Evolutionary conservation across 345 rosid species (phyloP).

Genomic region (Citrus cavaleriei): DNA sequence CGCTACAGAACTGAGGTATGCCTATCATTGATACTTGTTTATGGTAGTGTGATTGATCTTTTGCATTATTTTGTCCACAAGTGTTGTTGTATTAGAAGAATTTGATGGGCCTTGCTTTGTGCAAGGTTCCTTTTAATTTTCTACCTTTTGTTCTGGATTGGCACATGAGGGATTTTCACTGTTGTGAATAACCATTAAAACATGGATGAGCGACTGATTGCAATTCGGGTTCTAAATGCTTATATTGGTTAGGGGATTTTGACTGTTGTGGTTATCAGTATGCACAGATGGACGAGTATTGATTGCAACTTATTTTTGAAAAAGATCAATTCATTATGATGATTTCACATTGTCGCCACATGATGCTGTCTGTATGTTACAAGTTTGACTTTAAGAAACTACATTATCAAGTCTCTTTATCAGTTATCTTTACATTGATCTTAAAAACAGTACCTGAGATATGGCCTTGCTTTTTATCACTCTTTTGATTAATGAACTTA

Average conservation of each 20-base stretch:
- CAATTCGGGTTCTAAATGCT: background rate
- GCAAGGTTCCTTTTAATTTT: background rate
- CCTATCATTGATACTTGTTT: background rate
- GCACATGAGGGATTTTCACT: no score
- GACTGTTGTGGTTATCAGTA: background rate
- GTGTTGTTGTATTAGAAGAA: background rate
- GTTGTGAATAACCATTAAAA: no score
- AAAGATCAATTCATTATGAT: background rate
- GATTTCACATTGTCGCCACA: background rate
- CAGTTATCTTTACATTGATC: background rate
- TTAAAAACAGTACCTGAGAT: background rate
- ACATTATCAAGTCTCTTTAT: background rate
- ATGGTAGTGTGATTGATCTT: background rate
- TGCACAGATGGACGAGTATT: no score
- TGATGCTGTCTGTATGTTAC: background rate
- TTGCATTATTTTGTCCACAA: background rate
- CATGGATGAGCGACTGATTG: no score
- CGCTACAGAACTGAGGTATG: slow-evolving; percentile 89
- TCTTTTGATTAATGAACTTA: background rate
- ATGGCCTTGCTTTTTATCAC: background rate
- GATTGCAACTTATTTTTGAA: background rate
- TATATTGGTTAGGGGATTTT: background rate
- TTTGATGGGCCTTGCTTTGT: background rate
- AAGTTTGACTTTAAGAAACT: background rate
- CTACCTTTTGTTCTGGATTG: background rate